phyloP scores from a whole-genome alignment of 805 yeast genomes.

The Candida nonsorbophila region DNA sequence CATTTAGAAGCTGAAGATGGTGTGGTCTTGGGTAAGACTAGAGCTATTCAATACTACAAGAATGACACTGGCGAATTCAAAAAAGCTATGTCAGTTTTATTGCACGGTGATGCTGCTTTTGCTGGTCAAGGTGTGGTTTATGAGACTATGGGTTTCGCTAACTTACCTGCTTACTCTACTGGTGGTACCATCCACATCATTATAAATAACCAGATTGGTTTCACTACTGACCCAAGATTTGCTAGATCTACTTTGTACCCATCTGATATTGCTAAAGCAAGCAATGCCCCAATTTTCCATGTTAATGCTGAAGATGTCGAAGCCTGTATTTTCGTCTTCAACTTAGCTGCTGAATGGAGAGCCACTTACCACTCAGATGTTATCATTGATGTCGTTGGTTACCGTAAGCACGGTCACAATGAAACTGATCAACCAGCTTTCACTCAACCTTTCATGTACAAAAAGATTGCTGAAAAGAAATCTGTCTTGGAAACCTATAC shows the following conservation, averaged over 20 bases:
- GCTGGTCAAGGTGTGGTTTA: slow-evolving; percentile 99
- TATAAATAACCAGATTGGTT: slow-evolving; percentile 98
- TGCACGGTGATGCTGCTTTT: slow-evolving; percentile 99
- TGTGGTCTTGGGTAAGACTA: slow-evolving; percentile 94
- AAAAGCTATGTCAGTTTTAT: slow-evolving; percentile 86
- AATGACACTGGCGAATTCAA: slow-evolving; percentile 74
- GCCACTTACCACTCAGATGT: slow-evolving; percentile 95
- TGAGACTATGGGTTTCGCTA: slow-evolving; percentile 94
- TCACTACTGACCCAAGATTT: slow-evolving; percentile 97
- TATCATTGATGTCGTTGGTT: slow-evolving; percentile 94
- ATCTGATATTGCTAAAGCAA: slow-evolving; percentile 92
- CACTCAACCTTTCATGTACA: slow-evolving; percentile 98
- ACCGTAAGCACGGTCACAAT: slow-evolving; percentile 98
- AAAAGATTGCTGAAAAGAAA: slow-evolving; percentile 82
- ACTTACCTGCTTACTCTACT: slow-evolving; percentile 90
- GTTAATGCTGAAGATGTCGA: slow-evolving; percentile 98
- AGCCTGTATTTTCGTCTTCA: slow-evolving; percentile 84
- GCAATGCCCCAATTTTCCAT: slow-evolving; percentile 98
- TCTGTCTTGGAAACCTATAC: slow-evolving; percentile 85
- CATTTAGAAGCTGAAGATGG: slow-evolving; percentile 99
- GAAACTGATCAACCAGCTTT: slow-evolving; percentile 99
- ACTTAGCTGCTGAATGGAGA: slow-evolving; percentile 98
- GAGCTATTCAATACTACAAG: slow-evolving; percentile 92
- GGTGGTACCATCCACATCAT: slow-evolving; percentile 98
- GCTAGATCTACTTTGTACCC: slow-evolving; percentile 98